Percentiles rank a stretch among this genome's conserved stretches.
These are phyloP conservation scores for Plasmodium gallinaceum DNA, from an alignment of 169 alveolate genomes.

Conservation along the genomic window DNA sequence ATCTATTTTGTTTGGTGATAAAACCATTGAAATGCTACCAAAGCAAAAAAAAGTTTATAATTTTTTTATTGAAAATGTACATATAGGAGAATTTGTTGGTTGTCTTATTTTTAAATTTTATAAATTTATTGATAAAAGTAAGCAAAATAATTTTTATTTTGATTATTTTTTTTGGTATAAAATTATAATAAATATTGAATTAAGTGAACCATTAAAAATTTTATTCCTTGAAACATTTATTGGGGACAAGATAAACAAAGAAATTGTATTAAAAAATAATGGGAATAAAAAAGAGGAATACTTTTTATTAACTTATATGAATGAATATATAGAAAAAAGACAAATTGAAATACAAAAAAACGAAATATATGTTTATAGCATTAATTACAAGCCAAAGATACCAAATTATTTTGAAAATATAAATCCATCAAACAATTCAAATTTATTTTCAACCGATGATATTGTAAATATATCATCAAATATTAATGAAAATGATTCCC, in stretches of 20 bases:
- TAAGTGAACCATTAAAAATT: conserved; percentile 56
- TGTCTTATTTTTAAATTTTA: conserved; percentile 52
- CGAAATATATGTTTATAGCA: conserved; percentile 34
- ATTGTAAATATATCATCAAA: neutral
- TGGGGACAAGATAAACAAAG: conserved; percentile 48
- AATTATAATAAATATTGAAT: conserved; percentile 23
- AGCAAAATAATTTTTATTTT: neutral
- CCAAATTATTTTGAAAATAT: conserved; percentile 48
- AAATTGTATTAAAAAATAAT: conserved; percentile 69
- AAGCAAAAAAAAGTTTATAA: conserved; percentile 42
- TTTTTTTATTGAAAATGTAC: conserved; percentile 49
- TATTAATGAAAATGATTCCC: neutral
- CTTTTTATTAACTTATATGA: conserved; percentile 48
- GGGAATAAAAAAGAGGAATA: conserved; percentile 36
- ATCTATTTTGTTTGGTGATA: conserved; percentile 41
- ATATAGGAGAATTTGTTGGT: conserved; percentile 70
- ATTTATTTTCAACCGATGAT: neutral
- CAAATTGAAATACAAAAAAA: conserved; percentile 38
- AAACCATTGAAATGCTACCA: conserved; percentile 59
- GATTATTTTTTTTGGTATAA: conserved; percentile 67
- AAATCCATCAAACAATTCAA: neutral
- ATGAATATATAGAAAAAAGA: conserved; percentile 64
- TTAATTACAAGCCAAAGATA: conserved; percentile 34
- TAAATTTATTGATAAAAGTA: neutral
- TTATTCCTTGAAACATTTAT: conserved; percentile 36